Base-by-base conservation (phyloP, 2,329 filamentous ascomycete species). In the Fusarium cyanostomum region DNA sequence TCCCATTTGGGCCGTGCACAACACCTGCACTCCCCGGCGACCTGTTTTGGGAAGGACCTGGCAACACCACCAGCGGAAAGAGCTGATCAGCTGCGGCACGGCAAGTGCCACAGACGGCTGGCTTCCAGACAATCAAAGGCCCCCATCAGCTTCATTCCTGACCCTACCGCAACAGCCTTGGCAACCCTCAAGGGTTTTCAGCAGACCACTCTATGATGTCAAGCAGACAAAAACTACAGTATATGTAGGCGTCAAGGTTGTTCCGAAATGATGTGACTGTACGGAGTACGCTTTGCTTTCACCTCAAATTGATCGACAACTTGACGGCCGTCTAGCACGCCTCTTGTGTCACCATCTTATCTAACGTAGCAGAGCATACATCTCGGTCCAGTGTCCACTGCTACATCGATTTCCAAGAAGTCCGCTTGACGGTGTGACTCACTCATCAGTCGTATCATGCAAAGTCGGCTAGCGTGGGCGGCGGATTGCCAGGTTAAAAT, bases 31-130 rank as follows among this genome's bases (percentile, higher is more conserved):
- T 28, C 31, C 12, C 15, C 30, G 39, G 50, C 39, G 39, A 44
- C 24, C 28, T 31, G 31, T 42, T 52, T 52, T 45, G 31, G 49
- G 49, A 52, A 52, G 49, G 49, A 52, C 38, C 39, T 44, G n/a
- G 27, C 31, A 37, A 45, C 49, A 43, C 39, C 38, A 27, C 33
- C n/a, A n/a, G 21, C 31, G 13, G 50, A 45, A 45, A 31, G 24
- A 38, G 21, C 50, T 44, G 24, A 52, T 45, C 48, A 16, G 38
- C 37, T 52, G 16, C 46, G 16, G 35, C 9, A 42, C 18, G 18
- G 11, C 26, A 38, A 33, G 21, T 33, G 35, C 46, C 24, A 21
- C 34, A 37, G n/a, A 13, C n/a, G 10, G n/a, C 15, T 38, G 31
- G 30, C 43, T 15, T 46, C n/a, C n/a, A n/a, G 15, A n/a, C 28